phyloP scores from a whole-genome alignment of 208 protist genomes.

The Trichomonas vaginalis region DNA sequence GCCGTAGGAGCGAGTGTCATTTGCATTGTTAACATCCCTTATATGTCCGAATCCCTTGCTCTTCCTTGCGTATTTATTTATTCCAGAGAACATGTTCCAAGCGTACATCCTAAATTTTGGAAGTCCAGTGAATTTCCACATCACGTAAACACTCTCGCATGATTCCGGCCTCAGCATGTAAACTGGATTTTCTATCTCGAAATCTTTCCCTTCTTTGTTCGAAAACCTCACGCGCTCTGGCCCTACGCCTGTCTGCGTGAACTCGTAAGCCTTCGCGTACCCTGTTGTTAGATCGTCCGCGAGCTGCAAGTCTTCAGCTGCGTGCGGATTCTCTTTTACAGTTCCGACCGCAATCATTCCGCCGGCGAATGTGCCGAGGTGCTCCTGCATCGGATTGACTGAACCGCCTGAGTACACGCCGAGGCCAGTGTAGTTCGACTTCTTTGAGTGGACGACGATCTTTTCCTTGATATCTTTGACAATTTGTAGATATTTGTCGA shows the following conservation, averaged over 20 bases:
- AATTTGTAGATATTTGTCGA: not conserved
- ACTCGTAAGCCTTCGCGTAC: too few relatives aligned
- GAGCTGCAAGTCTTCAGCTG: not conserved
- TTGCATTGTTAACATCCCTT: constrained; percentile 24
- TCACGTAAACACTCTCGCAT: constrained; percentile 26
- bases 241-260: not conserved
- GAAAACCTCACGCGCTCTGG: not conserved
- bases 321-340: not conserved
- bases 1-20: constrained; percentile 33
- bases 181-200: not conserved
- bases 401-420: not conserved
- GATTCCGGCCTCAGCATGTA: constrained; percentile 42
- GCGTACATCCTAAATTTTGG: constrained; percentile 52
- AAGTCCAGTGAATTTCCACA: constrained; percentile 39
- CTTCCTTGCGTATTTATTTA: constrained; percentile 39
- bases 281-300: not conserved
- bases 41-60: constrained; percentile 37
- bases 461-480: not conserved
- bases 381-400: not conserved
- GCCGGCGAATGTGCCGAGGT: not conserved
- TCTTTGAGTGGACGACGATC: not conserved
- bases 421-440: not conserved
- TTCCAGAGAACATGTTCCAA: constrained; percentile 53
- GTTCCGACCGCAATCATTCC: not conserved
- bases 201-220: not conserved